A percentile compares a stretch with the other conserved stretches of the same genome.
Evolutionary conservation across 805 yeast species (phyloP).

Genomic region (Metschnikowia gelsemii): DNA sequence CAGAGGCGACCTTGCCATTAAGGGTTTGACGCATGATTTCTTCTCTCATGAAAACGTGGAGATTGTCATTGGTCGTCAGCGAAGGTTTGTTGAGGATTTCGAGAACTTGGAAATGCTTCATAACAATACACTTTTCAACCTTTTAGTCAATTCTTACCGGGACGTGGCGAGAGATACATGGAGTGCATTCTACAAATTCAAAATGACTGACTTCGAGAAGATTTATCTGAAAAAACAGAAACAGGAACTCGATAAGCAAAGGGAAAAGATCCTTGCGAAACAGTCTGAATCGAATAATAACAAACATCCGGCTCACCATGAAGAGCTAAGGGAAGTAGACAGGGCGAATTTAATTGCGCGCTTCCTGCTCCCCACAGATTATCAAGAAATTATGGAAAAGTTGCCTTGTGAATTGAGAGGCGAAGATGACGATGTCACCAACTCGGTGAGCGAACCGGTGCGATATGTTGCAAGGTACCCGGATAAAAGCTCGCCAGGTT

Average conservation of each 20-base stretch:
- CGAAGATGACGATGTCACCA: constrained; percentile 16
- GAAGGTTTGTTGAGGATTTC: constrained; percentile 35
- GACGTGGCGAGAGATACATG: constrained; percentile 41
- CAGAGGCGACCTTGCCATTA: constrained; percentile 28
- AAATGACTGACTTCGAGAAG: constrained; percentile 41
- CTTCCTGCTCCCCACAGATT: constrained; percentile 35
- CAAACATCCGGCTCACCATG: no score
- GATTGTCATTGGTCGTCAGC: constrained; percentile 28
- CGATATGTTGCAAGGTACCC: constrained; percentile 32
- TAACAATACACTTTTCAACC: constrained; percentile 40
- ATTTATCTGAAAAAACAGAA: constrained; percentile 21
- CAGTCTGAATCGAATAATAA: constrained; percentile 8
- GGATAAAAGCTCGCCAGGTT: constrained; percentile 33
- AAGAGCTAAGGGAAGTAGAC: constrained; percentile 16
- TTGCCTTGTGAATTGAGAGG: constrained; percentile 38
- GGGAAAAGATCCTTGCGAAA: constrained; percentile 11
- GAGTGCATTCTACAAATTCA: constrained; percentile 40
- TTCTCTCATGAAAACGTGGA: constrained; percentile 34
- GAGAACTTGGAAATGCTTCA: constrained; percentile 45
- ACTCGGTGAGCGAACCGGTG: constrained; percentile 35
- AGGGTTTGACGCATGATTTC: constrained; percentile 39
- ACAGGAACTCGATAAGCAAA: constrained; percentile 18
- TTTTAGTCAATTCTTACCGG: constrained; percentile 40
- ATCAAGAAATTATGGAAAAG: constrained; percentile 32
- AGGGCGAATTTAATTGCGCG: constrained; percentile 22